phyloP scores from a whole-genome alignment of 2,329 filamentous ascomycete genomes.

The Calonectria ilicicola region DNA sequence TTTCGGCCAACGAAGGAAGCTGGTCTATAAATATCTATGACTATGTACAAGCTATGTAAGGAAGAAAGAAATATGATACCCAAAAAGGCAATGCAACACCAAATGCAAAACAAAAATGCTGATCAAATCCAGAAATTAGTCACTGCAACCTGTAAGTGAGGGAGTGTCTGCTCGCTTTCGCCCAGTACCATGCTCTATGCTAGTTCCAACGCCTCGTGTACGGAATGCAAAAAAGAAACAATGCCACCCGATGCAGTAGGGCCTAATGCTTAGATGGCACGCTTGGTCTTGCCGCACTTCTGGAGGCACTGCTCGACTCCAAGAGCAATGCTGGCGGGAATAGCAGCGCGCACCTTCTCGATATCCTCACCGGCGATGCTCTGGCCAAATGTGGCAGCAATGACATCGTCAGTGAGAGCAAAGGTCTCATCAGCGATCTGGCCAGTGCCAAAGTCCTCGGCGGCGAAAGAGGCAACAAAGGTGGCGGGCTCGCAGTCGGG shows the following conservation, averaged over 20 bases:
- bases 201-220: neutral
- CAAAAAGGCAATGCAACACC: neutral
- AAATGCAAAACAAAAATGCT: slow-evolving; percentile 8
- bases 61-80: neutral
- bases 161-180: neutral
- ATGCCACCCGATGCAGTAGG: neutral
- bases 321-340: slow-evolving; percentile 61
- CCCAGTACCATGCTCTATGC: neutral
- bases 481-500: slow-evolving; percentile 62
- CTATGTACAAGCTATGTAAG: slow-evolving; percentile 3
- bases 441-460: slow-evolving; percentile 65
- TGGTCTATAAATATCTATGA: slow-evolving; percentile 19
- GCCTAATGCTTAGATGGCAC: slow-evolving; percentile 42
- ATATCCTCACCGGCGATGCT: slow-evolving; percentile 60
- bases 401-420: slow-evolving; percentile 57
- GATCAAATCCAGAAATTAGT: neutral
- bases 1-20: neutral
- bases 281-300: slow-evolving; percentile 51
- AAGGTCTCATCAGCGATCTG: slow-evolving; percentile 64
- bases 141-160: neutral
- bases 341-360: slow-evolving; percentile 53
- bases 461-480: slow-evolving; percentile 62
- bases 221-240: neutral
- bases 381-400: slow-evolving; percentile 60
- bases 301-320: slow-evolving; percentile 65